A percentile compares a stretch with the other conserved stretches of the same genome.
Conservation (phyloP, 129 eudicot species). For the Cynara cardunculus region DNA sequence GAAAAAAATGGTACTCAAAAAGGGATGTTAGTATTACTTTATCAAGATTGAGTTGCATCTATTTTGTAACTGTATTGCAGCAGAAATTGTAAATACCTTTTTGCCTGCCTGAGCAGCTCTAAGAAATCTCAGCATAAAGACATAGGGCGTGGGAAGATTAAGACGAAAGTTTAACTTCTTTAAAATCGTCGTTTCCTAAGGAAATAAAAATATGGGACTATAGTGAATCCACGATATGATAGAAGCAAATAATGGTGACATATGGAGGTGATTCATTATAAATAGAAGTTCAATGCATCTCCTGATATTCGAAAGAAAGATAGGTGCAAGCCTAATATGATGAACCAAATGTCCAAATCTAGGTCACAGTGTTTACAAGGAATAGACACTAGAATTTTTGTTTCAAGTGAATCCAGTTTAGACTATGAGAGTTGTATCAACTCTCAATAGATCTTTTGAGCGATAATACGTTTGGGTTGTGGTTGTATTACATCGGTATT, state of each 20-base stretch:
- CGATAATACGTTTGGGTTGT: not conserved
- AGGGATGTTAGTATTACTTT: not conserved
- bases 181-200: slow-evolving; percentile 67
- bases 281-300: not conserved
- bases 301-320: not conserved
- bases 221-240: not conserved
- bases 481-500: not conserved
- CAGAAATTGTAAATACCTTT: slow-evolving; percentile 42
- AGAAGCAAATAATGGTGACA: not conserved
- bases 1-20: slow-evolving; percentile 18
- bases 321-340: not conserved
- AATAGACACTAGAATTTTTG: not conserved
- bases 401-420: not conserved
- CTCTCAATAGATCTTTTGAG: not conserved
- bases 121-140: slow-evolving; percentile 89
- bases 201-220: not conserved
- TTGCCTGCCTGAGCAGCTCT: slow-evolving; percentile 75
- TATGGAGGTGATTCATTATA: not conserved
- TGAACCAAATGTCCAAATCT: not conserved
- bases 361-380: not conserved
- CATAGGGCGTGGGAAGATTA: slow-evolving; percentile 80
- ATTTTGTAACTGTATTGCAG: slow-evolving; percentile 21
- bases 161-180: slow-evolving; percentile 74
- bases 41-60: not conserved
- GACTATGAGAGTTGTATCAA: not conserved